Evolutionary conservation across 305 asterid genomes (phyloP), one percentile per base, ranked within the genome.

Genomic region (Petunia hybrid): DNA sequence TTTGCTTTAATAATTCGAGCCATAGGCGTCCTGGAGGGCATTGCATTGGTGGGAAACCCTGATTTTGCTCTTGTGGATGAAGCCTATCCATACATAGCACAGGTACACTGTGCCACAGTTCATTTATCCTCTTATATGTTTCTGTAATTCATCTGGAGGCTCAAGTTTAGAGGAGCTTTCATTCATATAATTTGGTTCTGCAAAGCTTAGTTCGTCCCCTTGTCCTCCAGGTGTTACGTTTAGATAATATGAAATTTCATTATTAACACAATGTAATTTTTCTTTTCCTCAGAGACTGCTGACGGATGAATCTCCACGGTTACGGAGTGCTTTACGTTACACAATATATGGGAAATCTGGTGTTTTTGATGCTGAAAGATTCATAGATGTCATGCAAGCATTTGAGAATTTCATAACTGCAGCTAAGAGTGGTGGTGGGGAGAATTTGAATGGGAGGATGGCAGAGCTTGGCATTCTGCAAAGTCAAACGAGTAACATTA

Each of bases 371-470:
- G 99, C 98, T 73, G 99, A 96, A 80, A 91, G 98, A 86, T 96
- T 96, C 82, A 94, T 94, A 76, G 99, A 96, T 88, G 97, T 96
- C 83, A 96, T 96, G 99, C 97, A 93, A 94, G 99, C 99, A 85
- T 96, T 96, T 56, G 99, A 96, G 90, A 94, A 85, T 84, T 96
- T 96, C 90, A 94, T 93, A 78, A 94, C 91, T 14, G 98, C 99
- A 64, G 99, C 99, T 56, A 96, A 94, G 89, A 96, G 99, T 81
- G 99, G 99, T 82, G 99, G 99, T 82, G 99, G 99, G 61, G 99
- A 94, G 82, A 53, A 83, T 85, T 66, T 96, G 85, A 96, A 91
- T 59, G 98, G 99, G 79, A 88, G 94, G 84, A 96, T 96, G 99
- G 98, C 99, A 41, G 99, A 91, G 90, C 99, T 96, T 80, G 99